phyloP scores from a whole-genome alignment of 306 rosid species.

The Begonia fuchsioides region DNA sequence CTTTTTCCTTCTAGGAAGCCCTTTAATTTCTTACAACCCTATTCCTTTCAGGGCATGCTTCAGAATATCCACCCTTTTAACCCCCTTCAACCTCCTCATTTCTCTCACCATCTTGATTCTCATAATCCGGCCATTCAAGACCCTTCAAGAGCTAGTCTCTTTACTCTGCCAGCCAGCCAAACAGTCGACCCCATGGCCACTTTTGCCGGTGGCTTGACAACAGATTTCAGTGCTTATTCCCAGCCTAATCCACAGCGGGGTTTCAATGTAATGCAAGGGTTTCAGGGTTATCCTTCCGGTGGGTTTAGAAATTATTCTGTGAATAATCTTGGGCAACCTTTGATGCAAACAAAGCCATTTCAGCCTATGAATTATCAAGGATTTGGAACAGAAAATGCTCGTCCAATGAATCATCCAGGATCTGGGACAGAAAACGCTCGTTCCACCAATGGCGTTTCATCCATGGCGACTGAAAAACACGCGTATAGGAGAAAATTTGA shows the following conservation, averaged over 20 bases:
- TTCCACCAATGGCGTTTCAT: not conserved
- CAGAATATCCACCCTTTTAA: slow-evolving; percentile 7
- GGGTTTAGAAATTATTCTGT: slow-evolving; percentile 10
- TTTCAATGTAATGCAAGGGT: slow-evolving; percentile 19
- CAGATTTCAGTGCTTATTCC: not conserved
- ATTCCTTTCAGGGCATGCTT: slow-evolving; percentile 10
- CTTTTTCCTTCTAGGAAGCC: slow-evolving; percentile 11
- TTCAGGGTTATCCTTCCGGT: not conserved
- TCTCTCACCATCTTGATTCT: not conserved
- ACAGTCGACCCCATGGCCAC: not conserved
- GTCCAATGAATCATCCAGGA: too few species aligned
- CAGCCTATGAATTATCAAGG: slow-evolving; percentile 4
- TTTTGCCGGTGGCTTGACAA: slow-evolving; percentile 6
- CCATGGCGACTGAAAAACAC: not conserved
- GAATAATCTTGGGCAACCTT: not conserved
- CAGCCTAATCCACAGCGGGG: not conserved
- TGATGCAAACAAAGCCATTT: not conserved
- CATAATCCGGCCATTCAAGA: slow-evolving; percentile 4
- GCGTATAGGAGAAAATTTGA: not conserved
- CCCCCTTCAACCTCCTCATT: slow-evolving; percentile 7
- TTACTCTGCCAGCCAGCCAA: slow-evolving; percentile 7
- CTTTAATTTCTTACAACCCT: slow-evolving; percentile 4
- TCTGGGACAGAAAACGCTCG: slow-evolving; percentile 7
- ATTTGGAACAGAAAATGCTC: too few species aligned
- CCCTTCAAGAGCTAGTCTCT: slow-evolving; percentile 13